These are phyloP conservation scores for Bauhinia variegata DNA, from an alignment of 306 rosid species.

Conservation along the genomic window DNA sequence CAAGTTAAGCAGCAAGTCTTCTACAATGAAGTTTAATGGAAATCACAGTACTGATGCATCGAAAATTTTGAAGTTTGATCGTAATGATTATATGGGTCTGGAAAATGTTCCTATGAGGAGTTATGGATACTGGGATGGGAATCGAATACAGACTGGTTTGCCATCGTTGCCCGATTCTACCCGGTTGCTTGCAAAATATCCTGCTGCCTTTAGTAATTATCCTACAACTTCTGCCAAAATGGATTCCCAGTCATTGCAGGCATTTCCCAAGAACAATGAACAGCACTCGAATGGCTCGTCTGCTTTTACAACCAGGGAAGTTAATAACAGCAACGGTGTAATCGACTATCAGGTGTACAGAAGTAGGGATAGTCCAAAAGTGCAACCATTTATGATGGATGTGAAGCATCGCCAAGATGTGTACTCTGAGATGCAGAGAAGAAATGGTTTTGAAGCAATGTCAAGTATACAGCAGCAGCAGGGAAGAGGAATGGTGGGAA, in stretches of 20 bases:
- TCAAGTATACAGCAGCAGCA: constrained; percentile 82
- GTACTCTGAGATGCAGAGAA: constrained; percentile 66
- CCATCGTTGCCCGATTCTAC: constrained; percentile 79
- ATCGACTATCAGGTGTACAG: constrained; percentile 69
- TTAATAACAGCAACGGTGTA: constrained; percentile 56
- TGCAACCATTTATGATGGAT: constrained; percentile 75
- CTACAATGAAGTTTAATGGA: constrained; percentile 51
- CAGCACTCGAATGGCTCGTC: constrained; percentile 55
- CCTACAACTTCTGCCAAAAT: constrained; percentile 50
- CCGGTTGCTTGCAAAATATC: constrained; percentile 78
- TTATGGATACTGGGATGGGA: constrained; percentile 79
- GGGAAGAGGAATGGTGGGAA: constrained; percentile 71
- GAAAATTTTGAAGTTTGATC: constrained; percentile 60
- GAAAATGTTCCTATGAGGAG: constrained; percentile 68
- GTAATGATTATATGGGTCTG: constrained; percentile 46
- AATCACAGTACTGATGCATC: constrained; percentile 56
- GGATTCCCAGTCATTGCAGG: constrained; percentile 66
- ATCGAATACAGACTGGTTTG: constrained; percentile 61
- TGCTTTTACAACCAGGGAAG: constrained; percentile 57
- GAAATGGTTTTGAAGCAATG: constrained; percentile 68
- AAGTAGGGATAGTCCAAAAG: constrained; percentile 58
- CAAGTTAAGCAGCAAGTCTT: constrained; percentile 51
- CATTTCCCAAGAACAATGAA: constrained; percentile 52
- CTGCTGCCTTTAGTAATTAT: constrained; percentile 75
- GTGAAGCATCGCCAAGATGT: constrained; percentile 64